Evolutionary conservation across 1,284 basidiomycete genomes (phyloP).

Genomic region (Coniferiporia sulphurascens): DNA sequence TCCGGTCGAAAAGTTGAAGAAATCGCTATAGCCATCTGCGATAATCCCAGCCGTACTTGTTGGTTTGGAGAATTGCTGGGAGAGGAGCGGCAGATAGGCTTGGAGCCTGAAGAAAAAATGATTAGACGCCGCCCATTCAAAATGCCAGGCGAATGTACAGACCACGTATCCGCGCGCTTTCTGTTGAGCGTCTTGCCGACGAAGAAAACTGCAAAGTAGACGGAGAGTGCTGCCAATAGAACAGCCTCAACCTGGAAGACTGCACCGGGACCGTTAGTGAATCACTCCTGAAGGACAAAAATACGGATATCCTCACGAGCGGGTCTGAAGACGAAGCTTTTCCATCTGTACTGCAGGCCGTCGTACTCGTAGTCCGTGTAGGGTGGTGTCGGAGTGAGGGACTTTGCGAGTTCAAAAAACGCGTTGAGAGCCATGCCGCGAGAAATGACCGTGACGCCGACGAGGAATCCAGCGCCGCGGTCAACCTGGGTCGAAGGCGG

Average conservation of each 20-base stretch:
- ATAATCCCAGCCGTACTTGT: constrained; percentile 41
- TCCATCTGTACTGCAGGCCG: constrained; percentile 68
- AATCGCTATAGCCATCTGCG: constrained; percentile 70
- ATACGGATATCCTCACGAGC: constrained; percentile 44
- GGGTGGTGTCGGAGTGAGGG: constrained; percentile 45
- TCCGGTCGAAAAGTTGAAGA: constrained; percentile 83
- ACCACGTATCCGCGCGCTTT: constrained; percentile 56
- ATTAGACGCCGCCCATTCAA: not conserved
- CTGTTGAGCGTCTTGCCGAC: constrained; percentile 53
- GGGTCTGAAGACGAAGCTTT: constrained; percentile 74
- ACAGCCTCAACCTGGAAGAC: constrained; percentile 65
- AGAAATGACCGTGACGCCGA: not conserved
- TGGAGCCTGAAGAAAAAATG: constrained; percentile 41
- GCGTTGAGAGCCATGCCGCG: constrained; percentile 17
- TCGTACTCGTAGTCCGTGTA: constrained; percentile 42
- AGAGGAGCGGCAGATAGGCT: constrained; percentile 50
- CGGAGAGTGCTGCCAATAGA: constrained; percentile 47
- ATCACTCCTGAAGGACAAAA: constrained; percentile 7
- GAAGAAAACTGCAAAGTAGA: constrained; percentile 50
- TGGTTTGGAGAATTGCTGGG: constrained; percentile 66
- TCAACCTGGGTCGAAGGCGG: constrained; percentile 19
- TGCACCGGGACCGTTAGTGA: constrained; percentile 20
- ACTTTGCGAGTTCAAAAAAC: constrained; percentile 38
- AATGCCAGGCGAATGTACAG: constrained; percentile 15
- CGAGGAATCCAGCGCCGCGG: not conserved